Evolutionary conservation across 306 rosid genomes (phyloP).

Genomic region (Quercus rubra): DNA sequence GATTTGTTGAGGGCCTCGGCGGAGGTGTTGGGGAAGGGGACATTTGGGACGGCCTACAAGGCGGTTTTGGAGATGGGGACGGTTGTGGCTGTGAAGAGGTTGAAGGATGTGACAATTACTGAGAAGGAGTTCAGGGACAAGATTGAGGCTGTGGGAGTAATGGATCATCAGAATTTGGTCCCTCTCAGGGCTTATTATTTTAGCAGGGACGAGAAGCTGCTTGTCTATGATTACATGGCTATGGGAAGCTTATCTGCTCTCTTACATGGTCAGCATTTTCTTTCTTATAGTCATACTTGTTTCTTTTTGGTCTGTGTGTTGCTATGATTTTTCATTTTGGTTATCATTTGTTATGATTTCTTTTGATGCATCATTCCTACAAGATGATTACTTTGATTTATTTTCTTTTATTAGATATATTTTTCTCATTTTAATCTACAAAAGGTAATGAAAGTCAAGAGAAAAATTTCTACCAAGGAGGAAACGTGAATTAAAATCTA

Average conservation of each 20-base stretch:
- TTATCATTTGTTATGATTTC: slow-evolving; percentile 4
- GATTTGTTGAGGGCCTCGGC: slow-evolving; percentile 77
- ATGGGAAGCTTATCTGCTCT: slow-evolving; percentile 76
- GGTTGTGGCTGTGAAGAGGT: slow-evolving; percentile 60
- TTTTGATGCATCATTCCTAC: not conserved
- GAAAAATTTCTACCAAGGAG: not conserved
- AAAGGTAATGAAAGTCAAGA: not conserved
- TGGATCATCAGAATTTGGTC: slow-evolving; percentile 63
- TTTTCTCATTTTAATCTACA: not conserved
- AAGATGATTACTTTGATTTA: slow-evolving; percentile 2
- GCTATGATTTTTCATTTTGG: slow-evolving; percentile 4
- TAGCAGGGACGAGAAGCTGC: slow-evolving; percentile 66
- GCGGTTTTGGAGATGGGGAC: slow-evolving; percentile 60
- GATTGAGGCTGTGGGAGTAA: slow-evolving; percentile 54
- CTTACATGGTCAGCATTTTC: slow-evolving; percentile 50
- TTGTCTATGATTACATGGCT: slow-evolving; percentile 67
- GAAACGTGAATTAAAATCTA: not conserved
- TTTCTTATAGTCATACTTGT: not conserved
- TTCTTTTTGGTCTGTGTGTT: not conserved
- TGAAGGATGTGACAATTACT: slow-evolving; percentile 52
- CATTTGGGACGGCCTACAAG: slow-evolving; percentile 63
- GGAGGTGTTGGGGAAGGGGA: slow-evolving; percentile 72
- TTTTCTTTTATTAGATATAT: not conserved
- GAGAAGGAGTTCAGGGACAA: slow-evolving; percentile 61
- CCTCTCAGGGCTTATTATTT: slow-evolving; percentile 70